Percentiles rank a stretch among this genome's conserved stretches.
These are phyloP conservation scores for Nidula microcarpa DNA, from an alignment of 768 basidiomycete species.

Conservation along the genomic window DNA sequence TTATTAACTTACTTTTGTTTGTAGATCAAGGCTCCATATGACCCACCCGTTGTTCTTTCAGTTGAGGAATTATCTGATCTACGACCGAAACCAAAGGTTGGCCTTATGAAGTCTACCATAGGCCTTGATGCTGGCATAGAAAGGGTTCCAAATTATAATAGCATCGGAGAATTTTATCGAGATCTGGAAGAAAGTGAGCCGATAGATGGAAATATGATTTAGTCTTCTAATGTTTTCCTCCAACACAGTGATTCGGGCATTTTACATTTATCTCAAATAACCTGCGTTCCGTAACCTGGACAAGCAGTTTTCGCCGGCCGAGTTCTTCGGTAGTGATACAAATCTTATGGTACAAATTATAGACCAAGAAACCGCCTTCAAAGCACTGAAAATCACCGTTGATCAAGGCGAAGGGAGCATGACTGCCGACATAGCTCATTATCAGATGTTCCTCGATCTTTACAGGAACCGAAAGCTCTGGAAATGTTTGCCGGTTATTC, in stretches of 20 bases:
- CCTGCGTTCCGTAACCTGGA: background rate
- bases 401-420: slow-evolving; percentile 19
- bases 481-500: slow-evolving; percentile 6
- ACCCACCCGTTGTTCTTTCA: background rate
- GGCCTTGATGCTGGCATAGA: slow-evolving; percentile 2
- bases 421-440: slow-evolving; percentile 12
- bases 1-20: background rate
- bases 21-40: background rate
- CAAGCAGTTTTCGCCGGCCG: background rate
- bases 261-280: too few relatives aligned
- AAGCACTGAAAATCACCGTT: slow-evolving; percentile 14
- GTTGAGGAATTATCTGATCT: background rate
- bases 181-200: slow-evolving; percentile 1
- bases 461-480: slow-evolving; percentile 8
- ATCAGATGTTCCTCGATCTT: slow-evolving; percentile 15
- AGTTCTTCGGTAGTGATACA: slow-evolving; percentile 1
- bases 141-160: too few relatives aligned
- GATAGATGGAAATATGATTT: background rate
- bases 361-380: slow-evolving; percentile 10
- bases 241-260: too few relatives aligned
- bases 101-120: background rate
- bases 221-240: too few relatives aligned
- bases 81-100: background rate
- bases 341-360: slow-evolving; percentile 7
- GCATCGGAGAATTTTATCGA: background rate